Evolutionary conservation across 352 stramenopile species (phyloP).

Genomic region (Aphanomyces stellatus): DNA sequence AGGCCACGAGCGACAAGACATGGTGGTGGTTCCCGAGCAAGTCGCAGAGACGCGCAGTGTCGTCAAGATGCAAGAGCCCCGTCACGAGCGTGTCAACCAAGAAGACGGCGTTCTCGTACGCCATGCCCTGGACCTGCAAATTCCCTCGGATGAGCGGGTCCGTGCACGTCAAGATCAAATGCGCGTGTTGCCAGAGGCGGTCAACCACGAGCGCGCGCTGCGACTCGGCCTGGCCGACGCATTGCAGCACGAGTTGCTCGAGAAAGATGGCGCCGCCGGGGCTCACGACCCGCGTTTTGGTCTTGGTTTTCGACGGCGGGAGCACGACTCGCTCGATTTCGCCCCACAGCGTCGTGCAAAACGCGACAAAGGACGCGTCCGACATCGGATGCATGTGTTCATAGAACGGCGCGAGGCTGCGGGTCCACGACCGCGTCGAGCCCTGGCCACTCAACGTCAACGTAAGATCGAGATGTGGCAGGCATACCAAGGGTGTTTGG

Average conservation of each 20-base stretch:
- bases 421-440: not conserved
- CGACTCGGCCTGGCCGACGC: not conserved
- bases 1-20: not conserved
- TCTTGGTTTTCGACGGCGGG: conserved; percentile 12
- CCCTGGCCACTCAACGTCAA: too few species aligned
- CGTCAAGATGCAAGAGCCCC: not conserved
- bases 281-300: not conserved
- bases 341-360: not conserved
- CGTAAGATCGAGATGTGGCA: too few species aligned
- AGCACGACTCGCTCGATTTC: conserved; percentile 11
- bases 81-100: conserved; percentile 4
- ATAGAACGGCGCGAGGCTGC: not conserved
- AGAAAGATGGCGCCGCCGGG: conserved; percentile 13
- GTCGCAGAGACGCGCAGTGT: not conserved
- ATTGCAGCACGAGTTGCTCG: conserved; percentile 13
- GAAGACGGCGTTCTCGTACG: conserved; percentile 13
- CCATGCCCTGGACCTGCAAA: conserved; percentile 1
- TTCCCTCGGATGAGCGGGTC: conserved; percentile 19
- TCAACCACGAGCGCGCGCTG: not conserved
- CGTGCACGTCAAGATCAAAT: not conserved
- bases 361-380: not conserved
- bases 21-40: not conserved
- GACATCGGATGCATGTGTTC: conserved; percentile 8
- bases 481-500: not conserved
- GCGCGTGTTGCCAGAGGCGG: not conserved